phyloP scores from a whole-genome alignment of 163 green algal species.

The Chlorella variabilis region DNA sequence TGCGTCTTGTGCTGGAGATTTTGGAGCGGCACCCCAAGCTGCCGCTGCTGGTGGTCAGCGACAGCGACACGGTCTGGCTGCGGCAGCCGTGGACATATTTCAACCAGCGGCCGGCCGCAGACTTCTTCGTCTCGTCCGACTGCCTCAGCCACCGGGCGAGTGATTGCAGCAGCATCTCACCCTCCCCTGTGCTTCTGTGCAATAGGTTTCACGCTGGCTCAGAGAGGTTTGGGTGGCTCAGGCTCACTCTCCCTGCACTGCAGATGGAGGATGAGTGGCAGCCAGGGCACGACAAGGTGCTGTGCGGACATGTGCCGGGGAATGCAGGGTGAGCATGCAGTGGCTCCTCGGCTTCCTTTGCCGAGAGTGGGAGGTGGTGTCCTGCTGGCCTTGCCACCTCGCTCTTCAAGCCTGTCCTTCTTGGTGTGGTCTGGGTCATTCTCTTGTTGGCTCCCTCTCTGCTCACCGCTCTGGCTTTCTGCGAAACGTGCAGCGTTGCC shows the following conservation, averaged over 20 bases:
- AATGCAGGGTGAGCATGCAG: neutral
- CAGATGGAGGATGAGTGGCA: conserved; percentile 13
- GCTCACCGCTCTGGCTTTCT: neutral
- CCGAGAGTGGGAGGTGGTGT: too few relatives aligned
- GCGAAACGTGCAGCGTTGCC: neutral
- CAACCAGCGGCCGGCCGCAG: neutral
- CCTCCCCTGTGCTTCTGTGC: too few relatives aligned
- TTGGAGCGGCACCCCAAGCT: conserved; percentile 5
- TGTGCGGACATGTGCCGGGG: neutral
- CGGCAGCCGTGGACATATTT: neutral
- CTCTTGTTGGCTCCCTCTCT: too few relatives aligned
- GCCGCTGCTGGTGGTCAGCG: conserved; percentile 9
- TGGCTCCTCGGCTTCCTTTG: too few relatives aligned
- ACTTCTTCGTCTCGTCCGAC: conserved; percentile 31
- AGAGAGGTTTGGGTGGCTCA: neutral
- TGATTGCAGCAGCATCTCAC: too few relatives aligned
- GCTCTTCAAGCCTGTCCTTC: too few relatives aligned
- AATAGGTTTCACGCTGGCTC: too few relatives aligned
- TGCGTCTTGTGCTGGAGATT: neutral
- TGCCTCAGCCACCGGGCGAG: neutral
- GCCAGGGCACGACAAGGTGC: neutral
- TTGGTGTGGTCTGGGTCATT: too few relatives aligned
- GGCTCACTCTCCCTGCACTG: neutral
- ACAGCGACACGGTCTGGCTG: conserved; percentile 21
- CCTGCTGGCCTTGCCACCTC: too few relatives aligned